A percentile compares a stretch with the other conserved stretches of the same genome.
Conservation (phyloP, 2,329 filamentous ascomycete genomes). For the Endothia cerciana region DNA sequence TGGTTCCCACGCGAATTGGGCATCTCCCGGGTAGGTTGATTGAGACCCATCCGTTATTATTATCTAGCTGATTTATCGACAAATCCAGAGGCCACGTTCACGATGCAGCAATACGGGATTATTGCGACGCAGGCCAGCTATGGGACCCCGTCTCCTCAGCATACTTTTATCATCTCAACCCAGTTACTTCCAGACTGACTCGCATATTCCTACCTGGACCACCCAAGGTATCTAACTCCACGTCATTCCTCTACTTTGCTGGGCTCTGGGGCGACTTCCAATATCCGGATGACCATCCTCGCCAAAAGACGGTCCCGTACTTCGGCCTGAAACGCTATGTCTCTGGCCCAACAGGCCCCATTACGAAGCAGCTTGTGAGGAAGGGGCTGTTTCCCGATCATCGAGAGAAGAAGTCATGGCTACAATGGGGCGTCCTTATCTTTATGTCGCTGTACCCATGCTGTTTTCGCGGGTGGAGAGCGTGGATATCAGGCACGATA, state of each 20-base stretch:
- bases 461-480: constrained; percentile 41
- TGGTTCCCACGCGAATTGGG: constrained; percentile 43
- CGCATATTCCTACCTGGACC: constrained; percentile 25
- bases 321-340: constrained; percentile 41
- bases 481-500: constrained; percentile 35
- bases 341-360: constrained; percentile 39
- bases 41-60: neutral
- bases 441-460: constrained; percentile 41
- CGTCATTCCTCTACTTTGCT: constrained; percentile 41
- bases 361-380: constrained; percentile 39
- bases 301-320: constrained; percentile 37
- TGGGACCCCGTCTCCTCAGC: constrained; percentile 43
- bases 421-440: constrained; percentile 35
- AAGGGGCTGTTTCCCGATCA: constrained; percentile 39
- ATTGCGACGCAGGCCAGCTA: constrained; percentile 38
- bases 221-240: constrained; percentile 33
- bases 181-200: constrained; percentile 33
- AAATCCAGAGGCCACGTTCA: constrained; percentile 38
- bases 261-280: constrained; percentile 41
- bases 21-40: constrained; percentile 35
- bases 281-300: constrained; percentile 39
- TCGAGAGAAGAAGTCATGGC: constrained; percentile 33
- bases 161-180: constrained; percentile 42
- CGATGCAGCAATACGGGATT: constrained; percentile 39
- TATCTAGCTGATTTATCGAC: no score